Evolutionary conservation across 441 rosid genomes (phyloP).

Genomic region (Aquilaria agallochum): DNA sequence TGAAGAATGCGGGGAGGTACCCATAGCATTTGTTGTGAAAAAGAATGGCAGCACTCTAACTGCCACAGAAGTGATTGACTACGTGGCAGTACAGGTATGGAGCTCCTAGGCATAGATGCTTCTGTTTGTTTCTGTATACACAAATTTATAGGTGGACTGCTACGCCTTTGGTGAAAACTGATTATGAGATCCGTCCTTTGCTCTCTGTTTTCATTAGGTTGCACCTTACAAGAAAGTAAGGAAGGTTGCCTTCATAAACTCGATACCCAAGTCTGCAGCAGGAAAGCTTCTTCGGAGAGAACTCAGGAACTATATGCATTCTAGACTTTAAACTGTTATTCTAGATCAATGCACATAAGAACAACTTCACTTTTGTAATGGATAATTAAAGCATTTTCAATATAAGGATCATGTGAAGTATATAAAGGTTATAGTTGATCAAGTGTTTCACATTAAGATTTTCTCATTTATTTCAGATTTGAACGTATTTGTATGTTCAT

Average conservation of each 20-base stretch:
- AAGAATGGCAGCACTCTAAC: constrained; percentile 43
- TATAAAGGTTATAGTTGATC: too few species aligned
- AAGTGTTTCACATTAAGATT: too few species aligned
- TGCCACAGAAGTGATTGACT: constrained; percentile 43
- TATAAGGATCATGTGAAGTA: too few species aligned
- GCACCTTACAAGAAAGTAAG: constrained; percentile 85
- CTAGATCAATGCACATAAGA: too few species aligned
- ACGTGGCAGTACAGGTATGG: constrained; percentile 61
- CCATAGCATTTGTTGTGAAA: constrained; percentile 79
- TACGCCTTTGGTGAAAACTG: not conserved
- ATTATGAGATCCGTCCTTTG: not conserved
- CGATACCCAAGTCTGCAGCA: constrained; percentile 78
- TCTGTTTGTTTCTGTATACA: not conserved
- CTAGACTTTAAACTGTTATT: constrained; percentile 36
- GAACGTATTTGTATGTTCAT: too few species aligned
- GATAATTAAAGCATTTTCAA: too few species aligned
- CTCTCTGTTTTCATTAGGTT: constrained; percentile 37
- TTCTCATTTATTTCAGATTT: too few species aligned
- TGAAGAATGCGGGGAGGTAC: constrained; percentile 72
- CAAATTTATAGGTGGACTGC: not conserved
- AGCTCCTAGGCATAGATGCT: not conserved
- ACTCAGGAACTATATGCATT: constrained; percentile 37
- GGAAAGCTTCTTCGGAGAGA: constrained; percentile 82
- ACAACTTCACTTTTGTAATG: not conserved
- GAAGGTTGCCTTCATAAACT: constrained; percentile 53